These are phyloP conservation scores for Erysiphe pulchra DNA, from an alignment of 2,329 filamentous ascomycete genomes.

Conservation along the genomic window DNA sequence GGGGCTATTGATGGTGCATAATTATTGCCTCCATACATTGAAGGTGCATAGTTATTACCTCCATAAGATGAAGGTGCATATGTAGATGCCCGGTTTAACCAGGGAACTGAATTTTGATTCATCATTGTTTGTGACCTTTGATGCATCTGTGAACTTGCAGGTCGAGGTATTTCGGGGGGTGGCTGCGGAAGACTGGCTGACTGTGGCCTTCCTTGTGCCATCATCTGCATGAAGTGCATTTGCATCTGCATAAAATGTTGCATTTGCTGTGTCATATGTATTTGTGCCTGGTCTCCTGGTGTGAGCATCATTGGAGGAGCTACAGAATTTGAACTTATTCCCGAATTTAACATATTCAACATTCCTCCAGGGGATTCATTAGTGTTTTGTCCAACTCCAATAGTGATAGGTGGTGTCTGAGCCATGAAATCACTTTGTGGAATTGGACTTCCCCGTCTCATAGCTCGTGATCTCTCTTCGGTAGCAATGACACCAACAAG, in stretches of 20 bases:
- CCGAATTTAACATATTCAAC: slow-evolving; percentile 8
- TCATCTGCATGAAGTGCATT: slow-evolving; percentile 84
- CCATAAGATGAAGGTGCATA: slow-evolving; percentile 14
- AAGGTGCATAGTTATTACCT: slow-evolving; percentile 20
- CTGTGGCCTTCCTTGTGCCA: slow-evolving; percentile 18
- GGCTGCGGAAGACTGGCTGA: slow-evolving; percentile 6
- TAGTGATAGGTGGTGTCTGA: slow-evolving; percentile 14
- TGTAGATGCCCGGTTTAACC: slow-evolving; percentile 20
- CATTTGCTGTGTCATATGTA: slow-evolving; percentile 67
- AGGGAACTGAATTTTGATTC: slow-evolving; percentile 35
- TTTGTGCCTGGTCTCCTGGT: slow-evolving; percentile 44
- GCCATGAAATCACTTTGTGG: slow-evolving; percentile 22
- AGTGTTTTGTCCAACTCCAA: slow-evolving; percentile 9
- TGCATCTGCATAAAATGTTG: slow-evolving; percentile 79
- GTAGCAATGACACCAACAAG: slow-evolving; percentile 70
- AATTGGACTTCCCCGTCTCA: slow-evolving; percentile 56
- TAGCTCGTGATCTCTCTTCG: slow-evolving; percentile 55
- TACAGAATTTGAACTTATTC: slow-evolving; percentile 10
- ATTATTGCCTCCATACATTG: slow-evolving; percentile 14
- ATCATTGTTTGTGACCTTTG: slow-evolving; percentile 62
- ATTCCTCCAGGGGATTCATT: slow-evolving; percentile 4
- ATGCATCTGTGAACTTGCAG: slow-evolving; percentile 6
- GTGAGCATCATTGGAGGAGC: slow-evolving; percentile 16
- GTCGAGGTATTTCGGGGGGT: slow-evolving; percentile 4
- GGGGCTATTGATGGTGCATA: slow-evolving; percentile 87